phyloP scores from a whole-genome alignment of 768 basidiomycete species.

The Mycena crocata region DNA sequence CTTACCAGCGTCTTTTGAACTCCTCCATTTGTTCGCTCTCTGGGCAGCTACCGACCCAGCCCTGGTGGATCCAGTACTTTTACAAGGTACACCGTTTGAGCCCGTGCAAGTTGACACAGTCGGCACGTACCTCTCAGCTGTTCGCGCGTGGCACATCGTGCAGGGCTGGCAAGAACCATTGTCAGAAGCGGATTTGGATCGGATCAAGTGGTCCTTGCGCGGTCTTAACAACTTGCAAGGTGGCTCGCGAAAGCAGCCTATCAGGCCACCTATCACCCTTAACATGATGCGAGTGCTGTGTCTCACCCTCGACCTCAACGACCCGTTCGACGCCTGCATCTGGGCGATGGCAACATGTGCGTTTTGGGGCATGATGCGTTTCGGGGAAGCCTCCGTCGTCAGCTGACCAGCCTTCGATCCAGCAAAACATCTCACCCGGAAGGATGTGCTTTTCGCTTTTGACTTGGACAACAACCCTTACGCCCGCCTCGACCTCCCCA shows the following conservation, averaged over 20 bases:
- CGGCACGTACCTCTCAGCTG: conserved; percentile 48
- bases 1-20: conserved; percentile 40
- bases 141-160: conserved; percentile 52
- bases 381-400: conserved; percentile 39
- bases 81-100: conserved; percentile 40
- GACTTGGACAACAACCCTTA: conserved; percentile 44
- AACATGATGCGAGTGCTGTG: conserved; percentile 43
- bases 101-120: conserved; percentile 40
- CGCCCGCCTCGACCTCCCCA: conserved; percentile 44
- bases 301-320: conserved; percentile 32
- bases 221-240: conserved; percentile 42
- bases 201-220: conserved; percentile 44
- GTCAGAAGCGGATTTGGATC: conserved; percentile 24
- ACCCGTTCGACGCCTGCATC: conserved; percentile 53
- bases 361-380: conserved; percentile 54
- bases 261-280: conserved; percentile 47
- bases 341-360: conserved; percentile 51
- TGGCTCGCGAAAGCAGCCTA: conserved; percentile 28
- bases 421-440: conserved; percentile 37
- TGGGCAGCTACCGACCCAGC: conserved; percentile 49
- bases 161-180: conserved; percentile 53
- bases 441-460: conserved; percentile 29
- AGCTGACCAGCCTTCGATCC: background rate
- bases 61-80: conserved; percentile 9
- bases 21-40: conserved; percentile 49